Evolutionary conservation across 768 basidiomycete genomes (phyloP).

Genomic region (Crucibulum laeve): DNA sequence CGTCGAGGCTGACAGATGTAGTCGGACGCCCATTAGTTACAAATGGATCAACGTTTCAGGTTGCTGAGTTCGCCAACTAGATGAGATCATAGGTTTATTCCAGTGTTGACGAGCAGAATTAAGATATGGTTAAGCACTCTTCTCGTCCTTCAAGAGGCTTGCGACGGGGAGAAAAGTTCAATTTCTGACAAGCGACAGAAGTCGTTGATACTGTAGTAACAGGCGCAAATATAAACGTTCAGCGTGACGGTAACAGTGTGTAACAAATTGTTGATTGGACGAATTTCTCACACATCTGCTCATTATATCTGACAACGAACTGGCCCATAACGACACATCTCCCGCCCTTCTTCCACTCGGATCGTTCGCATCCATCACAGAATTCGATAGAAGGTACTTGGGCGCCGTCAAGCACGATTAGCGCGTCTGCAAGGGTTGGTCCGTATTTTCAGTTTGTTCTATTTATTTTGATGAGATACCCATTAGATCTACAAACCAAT

Average conservation of each 20-base stretch:
- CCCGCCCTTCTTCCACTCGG: slow-evolving; percentile 1
- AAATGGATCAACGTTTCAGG: no score
- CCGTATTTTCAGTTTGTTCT: slow-evolving; percentile 16
- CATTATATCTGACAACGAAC: slow-evolving; percentile 23
- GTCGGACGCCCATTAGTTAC: no score
- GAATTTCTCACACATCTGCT: slow-evolving; percentile 22
- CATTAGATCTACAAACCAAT: slow-evolving; percentile 23
- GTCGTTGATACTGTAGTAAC: background rate
- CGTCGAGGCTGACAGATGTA: no score
- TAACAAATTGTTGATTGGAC: slow-evolving; percentile 14
- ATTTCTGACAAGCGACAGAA: slow-evolving; percentile 3
- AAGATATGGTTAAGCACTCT: no score
- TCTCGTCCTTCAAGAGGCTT: no score
- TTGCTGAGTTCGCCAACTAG: no score
- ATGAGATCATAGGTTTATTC: no score
- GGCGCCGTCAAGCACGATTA: background rate
- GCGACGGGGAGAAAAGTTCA: no score
- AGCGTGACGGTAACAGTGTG: slow-evolving; percentile 6
- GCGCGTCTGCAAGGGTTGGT: slow-evolving; percentile 3
- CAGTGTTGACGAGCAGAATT: no score
- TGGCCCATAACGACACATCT: slow-evolving; percentile 9
- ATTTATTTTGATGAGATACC: slow-evolving; percentile 27
- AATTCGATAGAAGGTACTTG: background rate
- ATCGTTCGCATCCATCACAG: background rate
- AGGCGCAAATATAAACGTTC: slow-evolving; percentile 2